Evolutionary conservation across 108 stramenopile species (phyloP).

Genomic region (Schizochytrium sp.): DNA sequence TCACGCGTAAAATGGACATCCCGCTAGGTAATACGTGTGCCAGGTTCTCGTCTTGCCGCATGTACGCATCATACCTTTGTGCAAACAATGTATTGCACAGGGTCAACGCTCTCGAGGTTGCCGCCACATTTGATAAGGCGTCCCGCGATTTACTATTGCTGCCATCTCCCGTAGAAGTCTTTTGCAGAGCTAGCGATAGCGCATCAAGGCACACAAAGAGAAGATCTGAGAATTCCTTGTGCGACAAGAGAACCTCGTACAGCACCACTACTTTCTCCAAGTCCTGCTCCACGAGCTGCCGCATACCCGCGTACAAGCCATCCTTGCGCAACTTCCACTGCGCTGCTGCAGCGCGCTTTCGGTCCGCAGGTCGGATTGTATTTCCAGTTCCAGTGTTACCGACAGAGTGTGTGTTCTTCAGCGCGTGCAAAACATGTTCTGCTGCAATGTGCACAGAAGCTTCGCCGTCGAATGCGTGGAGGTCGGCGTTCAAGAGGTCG

Average conservation of each 20-base stretch:
- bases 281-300: neutral
- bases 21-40: neutral
- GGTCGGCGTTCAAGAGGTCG: too few relatives aligned
- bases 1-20: neutral
- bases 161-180: too few relatives aligned
- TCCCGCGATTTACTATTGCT: too few relatives aligned
- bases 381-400: too few relatives aligned
- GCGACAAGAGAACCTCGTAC: neutral
- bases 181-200: conserved; percentile 1
- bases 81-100: neutral
- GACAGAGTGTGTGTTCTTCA: too few relatives aligned
- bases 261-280: neutral
- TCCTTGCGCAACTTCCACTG: neutral
- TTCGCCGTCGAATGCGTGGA: too few relatives aligned
- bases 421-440: too few relatives aligned
- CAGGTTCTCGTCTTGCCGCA: neutral
- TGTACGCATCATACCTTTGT: neutral
- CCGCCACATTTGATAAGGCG: neutral
- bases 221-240: neutral
- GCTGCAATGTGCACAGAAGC: too few relatives aligned
- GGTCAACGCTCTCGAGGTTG: neutral
- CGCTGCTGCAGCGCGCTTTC: neutral
- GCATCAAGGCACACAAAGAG: conserved; percentile 33
- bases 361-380: too few relatives aligned
- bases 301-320: neutral